phyloP scores from a whole-genome alignment of 805 yeast species.

The Candida fluviatilis region DNA sequence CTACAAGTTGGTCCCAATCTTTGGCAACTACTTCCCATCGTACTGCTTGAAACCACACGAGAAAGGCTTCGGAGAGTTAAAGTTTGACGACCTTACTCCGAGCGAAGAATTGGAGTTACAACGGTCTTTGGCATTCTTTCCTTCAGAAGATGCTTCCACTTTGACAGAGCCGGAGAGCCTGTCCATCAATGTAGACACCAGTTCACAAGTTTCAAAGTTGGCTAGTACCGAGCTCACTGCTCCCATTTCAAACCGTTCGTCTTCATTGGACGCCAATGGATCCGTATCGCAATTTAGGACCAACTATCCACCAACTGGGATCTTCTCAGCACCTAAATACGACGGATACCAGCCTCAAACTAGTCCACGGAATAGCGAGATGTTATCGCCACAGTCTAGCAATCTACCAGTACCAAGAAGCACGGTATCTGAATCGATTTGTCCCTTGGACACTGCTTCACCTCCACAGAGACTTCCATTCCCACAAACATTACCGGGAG shows the following conservation, averaged over 20 bases:
- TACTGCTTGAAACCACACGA: constrained; percentile 57
- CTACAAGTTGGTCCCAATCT: constrained; percentile 70
- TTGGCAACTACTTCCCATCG: constrained; percentile 66
- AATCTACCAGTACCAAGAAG: too few species aligned
- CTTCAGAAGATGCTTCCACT: neutral
- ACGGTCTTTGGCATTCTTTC: neutral
- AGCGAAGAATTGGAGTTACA: constrained; percentile 5
- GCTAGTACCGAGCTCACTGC: too few species aligned
- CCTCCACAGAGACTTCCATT: too few species aligned
- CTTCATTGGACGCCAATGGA: neutral
- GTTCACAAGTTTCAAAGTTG: too few species aligned
- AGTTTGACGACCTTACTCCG: constrained; percentile 28
- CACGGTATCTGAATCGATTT: too few species aligned
- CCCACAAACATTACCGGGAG: too few species aligned
- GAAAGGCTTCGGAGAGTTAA: constrained; percentile 61
- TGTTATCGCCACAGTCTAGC: too few species aligned
- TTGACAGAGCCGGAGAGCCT: too few species aligned
- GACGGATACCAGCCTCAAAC: neutral
- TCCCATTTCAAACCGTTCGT: too few species aligned
- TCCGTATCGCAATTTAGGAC: neutral
- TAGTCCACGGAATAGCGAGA: too few species aligned
- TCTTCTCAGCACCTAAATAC: neutral
- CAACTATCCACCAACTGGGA: neutral
- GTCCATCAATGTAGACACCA: too few species aligned
- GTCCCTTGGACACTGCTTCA: too few species aligned